Evolutionary conservation across 1,284 basidiomycete genomes (phyloP).

Genomic region (Serendipita sp.): DNA sequence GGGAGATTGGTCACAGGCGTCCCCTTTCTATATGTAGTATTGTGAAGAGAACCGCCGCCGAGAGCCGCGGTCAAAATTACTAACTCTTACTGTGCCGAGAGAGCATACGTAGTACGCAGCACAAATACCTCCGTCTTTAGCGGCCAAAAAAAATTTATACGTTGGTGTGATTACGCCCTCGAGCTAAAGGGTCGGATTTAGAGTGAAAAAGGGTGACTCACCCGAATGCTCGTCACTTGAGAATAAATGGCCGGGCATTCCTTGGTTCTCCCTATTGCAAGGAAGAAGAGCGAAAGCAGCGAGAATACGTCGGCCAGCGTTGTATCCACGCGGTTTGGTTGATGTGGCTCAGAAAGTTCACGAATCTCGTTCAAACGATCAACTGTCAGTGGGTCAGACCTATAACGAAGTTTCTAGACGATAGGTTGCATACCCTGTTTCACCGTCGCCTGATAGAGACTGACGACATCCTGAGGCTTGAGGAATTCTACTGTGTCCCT

Average conservation of each 20-base stretch:
- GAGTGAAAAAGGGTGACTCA: conserved; percentile 33
- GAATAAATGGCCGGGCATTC: conserved; percentile 89
- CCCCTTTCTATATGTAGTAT: background rate
- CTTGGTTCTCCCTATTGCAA: conserved; percentile 84
- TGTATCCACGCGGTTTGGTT: conserved; percentile 77
- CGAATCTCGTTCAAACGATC: conserved; percentile 85
- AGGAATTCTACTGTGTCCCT: conserved; percentile 81
- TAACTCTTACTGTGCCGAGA: too few species aligned
- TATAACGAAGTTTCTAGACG: background rate
- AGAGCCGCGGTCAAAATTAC: background rate
- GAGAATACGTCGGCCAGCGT: conserved; percentile 88
- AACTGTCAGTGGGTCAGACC: conserved; percentile 34
- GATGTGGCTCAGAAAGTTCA: conserved; percentile 60
- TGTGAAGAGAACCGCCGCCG: background rate
- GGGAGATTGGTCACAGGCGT: background rate
- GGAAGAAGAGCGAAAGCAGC: conserved; percentile 80
- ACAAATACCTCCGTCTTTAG: too few species aligned
- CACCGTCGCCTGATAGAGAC: conserved; percentile 85
- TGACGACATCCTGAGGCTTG: conserved; percentile 85
- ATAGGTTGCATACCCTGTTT: conserved; percentile 60
- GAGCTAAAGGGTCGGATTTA: background rate
- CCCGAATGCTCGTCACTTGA: conserved; percentile 85
- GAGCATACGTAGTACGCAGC: too few species aligned
- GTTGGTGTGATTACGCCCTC: background rate
- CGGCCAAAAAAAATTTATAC: too few species aligned